Conservation (phyloP, 495 filamentous ascomycete genomes). For the Aspergillus bridgeri region DNA sequence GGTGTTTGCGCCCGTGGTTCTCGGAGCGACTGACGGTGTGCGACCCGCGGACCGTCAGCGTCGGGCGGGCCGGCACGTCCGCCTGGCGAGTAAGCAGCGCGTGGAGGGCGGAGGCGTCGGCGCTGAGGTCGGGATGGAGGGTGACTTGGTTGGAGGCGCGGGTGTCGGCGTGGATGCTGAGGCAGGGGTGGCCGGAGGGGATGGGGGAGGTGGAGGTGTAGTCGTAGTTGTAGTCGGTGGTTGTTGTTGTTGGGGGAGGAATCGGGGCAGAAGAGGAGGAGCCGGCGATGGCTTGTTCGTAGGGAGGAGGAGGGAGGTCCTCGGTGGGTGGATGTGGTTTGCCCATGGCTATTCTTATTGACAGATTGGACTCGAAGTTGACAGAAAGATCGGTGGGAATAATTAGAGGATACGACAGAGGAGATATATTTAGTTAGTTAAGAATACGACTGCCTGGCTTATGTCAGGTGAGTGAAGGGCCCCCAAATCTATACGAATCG, state of each 20-base stretch:
- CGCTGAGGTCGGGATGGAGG: slow-evolving; percentile 25
- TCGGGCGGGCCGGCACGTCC: slow-evolving; percentile 34
- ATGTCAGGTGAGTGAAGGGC: no score
- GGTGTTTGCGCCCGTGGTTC: slow-evolving; percentile 26
- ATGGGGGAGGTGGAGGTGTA: slow-evolving; percentile 1
- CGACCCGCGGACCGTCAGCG: slow-evolving; percentile 30
- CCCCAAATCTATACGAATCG: no score
- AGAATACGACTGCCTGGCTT: no score
- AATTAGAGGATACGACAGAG: no score
- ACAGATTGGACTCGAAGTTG: no score
- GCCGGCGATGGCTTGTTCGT: slow-evolving; percentile 10
- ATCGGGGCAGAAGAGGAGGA: not conserved
- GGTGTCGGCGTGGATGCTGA: slow-evolving; percentile 9
- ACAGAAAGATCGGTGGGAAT: no score
- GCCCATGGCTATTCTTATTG: not conserved
- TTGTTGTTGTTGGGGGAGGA: no score
- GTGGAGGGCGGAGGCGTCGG: slow-evolving; percentile 23
- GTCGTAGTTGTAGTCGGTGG: not conserved
- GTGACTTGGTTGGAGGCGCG: slow-evolving; percentile 22
- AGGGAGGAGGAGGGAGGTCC: slow-evolving; percentile 13
- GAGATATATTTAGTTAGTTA: no score
- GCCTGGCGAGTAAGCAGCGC: slow-evolving; percentile 28
- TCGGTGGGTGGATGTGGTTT: slow-evolving; percentile 1
- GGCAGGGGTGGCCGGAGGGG: slow-evolving; percentile 6
- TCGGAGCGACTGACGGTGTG: slow-evolving; percentile 27